phyloP scores from a whole-genome alignment of 169 alveolate genomes.

The Prorocentrum cordatum region DNA sequence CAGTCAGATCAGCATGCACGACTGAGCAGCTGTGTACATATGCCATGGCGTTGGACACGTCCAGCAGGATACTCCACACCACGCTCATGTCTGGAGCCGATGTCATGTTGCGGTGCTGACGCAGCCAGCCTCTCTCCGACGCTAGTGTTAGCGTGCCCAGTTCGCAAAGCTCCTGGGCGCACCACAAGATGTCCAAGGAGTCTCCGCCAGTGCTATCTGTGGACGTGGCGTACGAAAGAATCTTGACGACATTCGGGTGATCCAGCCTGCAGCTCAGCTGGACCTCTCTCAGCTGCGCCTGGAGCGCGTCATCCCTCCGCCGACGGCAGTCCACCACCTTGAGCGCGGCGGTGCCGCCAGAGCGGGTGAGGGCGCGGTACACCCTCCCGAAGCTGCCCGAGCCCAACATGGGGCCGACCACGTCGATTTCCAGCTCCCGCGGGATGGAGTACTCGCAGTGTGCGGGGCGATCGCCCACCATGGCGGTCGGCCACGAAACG shows the following conservation, averaged over 20 bases:
- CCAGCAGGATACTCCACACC: too few relatives aligned
- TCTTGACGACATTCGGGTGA: conserved; percentile 3
- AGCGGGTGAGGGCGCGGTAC: background rate
- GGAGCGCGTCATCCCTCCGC: background rate
- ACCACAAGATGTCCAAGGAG: background rate
- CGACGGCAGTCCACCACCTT: conserved; percentile 19
- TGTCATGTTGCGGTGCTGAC: background rate
- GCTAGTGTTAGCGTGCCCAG: background rate
- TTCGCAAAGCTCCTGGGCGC: conserved; percentile 4
- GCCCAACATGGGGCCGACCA: conserved; percentile 8
- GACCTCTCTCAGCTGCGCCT: conserved; percentile 11
- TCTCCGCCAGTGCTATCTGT: background rate
- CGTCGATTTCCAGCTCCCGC: background rate
- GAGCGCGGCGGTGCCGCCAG: background rate
- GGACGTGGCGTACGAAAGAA: background rate
- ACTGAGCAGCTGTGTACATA: background rate
- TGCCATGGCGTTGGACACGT: too few relatives aligned
- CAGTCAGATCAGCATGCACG: conserved; percentile 15
- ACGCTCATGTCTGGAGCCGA: background rate
- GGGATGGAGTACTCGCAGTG: too few relatives aligned
- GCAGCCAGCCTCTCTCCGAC: conserved; percentile 6
- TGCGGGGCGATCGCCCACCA: too few relatives aligned
- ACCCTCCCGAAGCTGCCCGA: conserved; percentile 1
- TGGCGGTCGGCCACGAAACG: too few relatives aligned
- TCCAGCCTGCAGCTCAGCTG: background rate